These are phyloP conservation scores for Parietichytrium sp. DNA, from an alignment of 108 stramenopile species.

Conservation along the genomic window DNA sequence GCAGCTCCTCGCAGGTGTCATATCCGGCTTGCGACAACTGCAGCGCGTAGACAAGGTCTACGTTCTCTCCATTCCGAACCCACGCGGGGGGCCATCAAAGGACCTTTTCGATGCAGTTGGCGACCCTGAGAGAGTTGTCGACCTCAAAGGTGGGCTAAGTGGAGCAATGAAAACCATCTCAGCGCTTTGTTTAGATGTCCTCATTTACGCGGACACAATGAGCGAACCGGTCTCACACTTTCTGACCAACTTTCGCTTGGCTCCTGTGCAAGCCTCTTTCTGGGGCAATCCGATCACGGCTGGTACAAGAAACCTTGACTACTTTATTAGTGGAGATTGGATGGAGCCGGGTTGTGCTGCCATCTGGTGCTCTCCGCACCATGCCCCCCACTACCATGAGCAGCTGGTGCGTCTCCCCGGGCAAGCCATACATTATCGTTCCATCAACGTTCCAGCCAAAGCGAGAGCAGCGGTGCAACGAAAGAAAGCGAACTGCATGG, in stretches of 20 bases:
- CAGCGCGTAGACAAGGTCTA: slow-evolving; percentile 43
- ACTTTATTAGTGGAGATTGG: slow-evolving; percentile 57
- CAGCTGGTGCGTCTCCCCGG: slow-evolving; percentile 69
- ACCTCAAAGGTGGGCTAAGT: background rate
- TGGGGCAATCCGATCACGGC: slow-evolving; percentile 69
- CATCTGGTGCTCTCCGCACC: too few relatives aligned
- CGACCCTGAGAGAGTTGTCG: background rate
- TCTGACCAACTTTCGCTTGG: slow-evolving; percentile 49
- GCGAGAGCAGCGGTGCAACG: too few relatives aligned
- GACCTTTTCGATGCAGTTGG: background rate
- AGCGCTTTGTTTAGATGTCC: slow-evolving; percentile 40
- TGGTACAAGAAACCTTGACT: slow-evolving; percentile 55
- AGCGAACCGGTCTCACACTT: slow-evolving; percentile 60
- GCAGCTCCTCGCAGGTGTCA: slow-evolving; percentile 58
- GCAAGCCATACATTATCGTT: slow-evolving; percentile 64
- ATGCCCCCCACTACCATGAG: slow-evolving; percentile 60
- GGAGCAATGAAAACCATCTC: background rate
- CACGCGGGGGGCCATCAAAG: background rate
- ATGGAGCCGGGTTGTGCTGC: slow-evolving; percentile 52
- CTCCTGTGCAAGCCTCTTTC: slow-evolving; percentile 56
- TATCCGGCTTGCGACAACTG: slow-evolving; percentile 46
- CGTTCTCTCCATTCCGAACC: slow-evolving; percentile 32
- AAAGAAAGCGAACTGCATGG: too few relatives aligned
- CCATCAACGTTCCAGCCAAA: slow-evolving; percentile 47
- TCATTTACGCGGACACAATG: slow-evolving; percentile 60